Base-by-base conservation (phyloP, 2,329 filamentous ascomycete species). In the Colletotrichum sansevieriae region DNA sequence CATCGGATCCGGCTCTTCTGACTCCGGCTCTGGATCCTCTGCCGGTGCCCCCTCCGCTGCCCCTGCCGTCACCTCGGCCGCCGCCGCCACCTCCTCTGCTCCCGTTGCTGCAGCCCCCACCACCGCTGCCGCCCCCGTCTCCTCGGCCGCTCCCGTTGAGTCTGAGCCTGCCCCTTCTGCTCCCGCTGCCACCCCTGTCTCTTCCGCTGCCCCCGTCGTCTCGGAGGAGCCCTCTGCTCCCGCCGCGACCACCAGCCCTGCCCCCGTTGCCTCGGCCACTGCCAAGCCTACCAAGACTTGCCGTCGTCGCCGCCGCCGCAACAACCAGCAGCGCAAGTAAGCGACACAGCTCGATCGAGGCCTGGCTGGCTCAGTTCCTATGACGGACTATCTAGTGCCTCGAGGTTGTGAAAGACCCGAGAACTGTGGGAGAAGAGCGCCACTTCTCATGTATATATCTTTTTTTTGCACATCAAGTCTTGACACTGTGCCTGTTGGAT, bases 361-460 rank as follows among this genome's bases (percentile, higher is more conserved):
- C 20, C 4, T 22, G 22, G 46, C 4, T 22, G 33, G 46, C 37
- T 29, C 47, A 44, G 11, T 54, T 12, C 29, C 22, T 37, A 15
- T 20, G 20, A 63, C 9, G 43, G 33, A 33, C 10, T 29, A n/a
- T 12, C 18, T 7, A n/a, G 4, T 3, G 25, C 29, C 33, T 47
- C n/a, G n/a, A 29, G 61, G 46, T 59, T 18, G 22, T 15, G 8
- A 35, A 13, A 2, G 10, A 8, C 11, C 13, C 29, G n/a, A 0
- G 46, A 57, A 15, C 37, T 13, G 52, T 8, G 35, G 33, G 52
- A 55, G 52, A 20, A 49, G 35, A 54, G 55, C 22, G 52, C 20
- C 61, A 29, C n/a, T 68, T 65, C 62, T 60, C 39, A 60, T 68
- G 65, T 65, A 68, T 33, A 68, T 68, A 68, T 61, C 46, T 37